A percentile compares a stretch with the other conserved stretches of the same genome.
Evolutionary conservation across 768 basidiomycete genomes (phyloP).

Genomic region (Suillus clintonianus): DNA sequence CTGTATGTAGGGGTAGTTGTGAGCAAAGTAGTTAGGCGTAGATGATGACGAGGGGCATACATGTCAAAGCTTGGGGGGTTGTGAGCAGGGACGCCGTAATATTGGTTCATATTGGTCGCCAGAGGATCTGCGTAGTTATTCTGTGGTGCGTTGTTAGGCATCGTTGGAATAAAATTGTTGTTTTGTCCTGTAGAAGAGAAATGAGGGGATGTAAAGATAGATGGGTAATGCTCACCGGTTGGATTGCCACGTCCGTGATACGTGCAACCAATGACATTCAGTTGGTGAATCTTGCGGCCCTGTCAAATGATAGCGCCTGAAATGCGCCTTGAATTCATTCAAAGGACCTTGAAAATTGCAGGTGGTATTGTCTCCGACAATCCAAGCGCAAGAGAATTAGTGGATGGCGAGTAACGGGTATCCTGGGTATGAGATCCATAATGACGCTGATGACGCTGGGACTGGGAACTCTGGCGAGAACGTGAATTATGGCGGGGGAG

Average conservation of each 20-base stretch:
- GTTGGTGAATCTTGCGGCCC: background rate
- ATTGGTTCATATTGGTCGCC: background rate
- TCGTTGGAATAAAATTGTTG: background rate
- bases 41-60: too few relatives aligned
- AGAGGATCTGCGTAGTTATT: too few relatives aligned
- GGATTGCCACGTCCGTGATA: background rate
- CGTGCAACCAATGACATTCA: background rate
- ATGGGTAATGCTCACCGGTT: too few relatives aligned
- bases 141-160: too few relatives aligned
- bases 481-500: background rate
- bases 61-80: background rate
- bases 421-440: background rate
- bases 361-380: background rate
- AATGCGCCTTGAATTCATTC: background rate
- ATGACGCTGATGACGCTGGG: background rate
- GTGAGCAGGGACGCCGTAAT: too few relatives aligned
- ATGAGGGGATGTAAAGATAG: too few relatives aligned
- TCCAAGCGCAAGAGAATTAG: background rate
- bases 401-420: background rate
- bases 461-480: background rate
- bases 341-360: background rate
- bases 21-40: too few relatives aligned
- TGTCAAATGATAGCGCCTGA: background rate
- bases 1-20: too few relatives aligned
- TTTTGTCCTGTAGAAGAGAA: too few relatives aligned